Base-by-base conservation (phyloP, 495 filamentous ascomycete genomes). In the Neurospora sp. region DNA sequence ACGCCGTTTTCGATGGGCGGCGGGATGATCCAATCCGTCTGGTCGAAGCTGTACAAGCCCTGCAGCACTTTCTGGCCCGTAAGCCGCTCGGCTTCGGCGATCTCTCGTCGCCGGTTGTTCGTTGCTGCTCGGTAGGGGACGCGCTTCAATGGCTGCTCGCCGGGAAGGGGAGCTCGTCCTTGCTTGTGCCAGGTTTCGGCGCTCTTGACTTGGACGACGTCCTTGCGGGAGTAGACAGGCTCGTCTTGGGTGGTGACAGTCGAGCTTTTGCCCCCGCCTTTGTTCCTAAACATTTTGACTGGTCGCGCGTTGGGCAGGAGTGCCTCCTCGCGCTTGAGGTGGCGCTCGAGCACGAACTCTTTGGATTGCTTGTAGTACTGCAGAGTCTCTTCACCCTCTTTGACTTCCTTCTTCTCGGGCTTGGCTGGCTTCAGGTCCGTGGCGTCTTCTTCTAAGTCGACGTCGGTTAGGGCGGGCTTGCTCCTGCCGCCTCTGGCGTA, bases 131-230 rank as follows among this genome's bases (percentile, higher is more conserved):
- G 91, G 77, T 95, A 92, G 10, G 94, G 93, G 0, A 97, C 96
- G 42, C 85, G 86, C 78, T 99, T 99, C 47, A 97, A 82, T 0
- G 95, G 91, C 41, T 89, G 82, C 72, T 90, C 87, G 27, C 93
- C 93, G 0, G 84, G 77, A 12, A 86, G 87, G 12, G 96, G 86
- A 40, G 88, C 89, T 2, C 94, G 89, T 31, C 96, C 96, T 86
- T 98, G 96, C 78, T 97, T 97, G 77, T 97, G 96, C 96, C 96
- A 98, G 65, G 91, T 96, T 77, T 99, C 96, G 18, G 91, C 90
- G n/a, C 91, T 94, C 77, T 96, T 92, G 78, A 96, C 97, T 72
- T 88, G 82, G 5, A 93, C 88, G 5, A 99, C 89, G 75, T 98
- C 94, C 44, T 86, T 86, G 41, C 94, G 91, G 10, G 85, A 86